Percentiles rank a stretch among this genome's conserved stretches.
Evolutionary conservation across 495 filamentous ascomycete genomes (phyloP).

Genomic region (Parathielavia hyrcaniae): DNA sequence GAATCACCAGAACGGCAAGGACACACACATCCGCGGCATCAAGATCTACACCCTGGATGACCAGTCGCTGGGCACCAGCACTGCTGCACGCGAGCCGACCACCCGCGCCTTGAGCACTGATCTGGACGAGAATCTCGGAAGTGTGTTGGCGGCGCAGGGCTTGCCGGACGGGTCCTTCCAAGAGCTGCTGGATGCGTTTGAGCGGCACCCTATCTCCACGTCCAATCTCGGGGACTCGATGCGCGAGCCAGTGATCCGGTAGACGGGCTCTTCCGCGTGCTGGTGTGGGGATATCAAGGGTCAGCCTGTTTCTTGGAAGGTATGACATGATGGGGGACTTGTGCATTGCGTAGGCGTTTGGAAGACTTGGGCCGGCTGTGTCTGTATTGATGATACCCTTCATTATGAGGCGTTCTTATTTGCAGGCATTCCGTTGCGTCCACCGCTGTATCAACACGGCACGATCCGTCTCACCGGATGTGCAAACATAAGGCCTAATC

Average conservation of each 20-base stretch:
- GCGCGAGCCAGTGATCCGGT: constrained; percentile 44
- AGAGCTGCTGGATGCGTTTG: constrained; percentile 26
- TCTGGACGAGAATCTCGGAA: constrained; percentile 24
- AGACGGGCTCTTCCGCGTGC: constrained; percentile 3
- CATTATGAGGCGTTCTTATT: not conserved
- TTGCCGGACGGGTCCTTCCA: constrained; percentile 27
- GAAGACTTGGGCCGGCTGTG: not conserved
- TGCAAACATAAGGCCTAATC: not conserved
- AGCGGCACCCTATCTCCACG: constrained; percentile 9
- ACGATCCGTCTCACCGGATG: no score
- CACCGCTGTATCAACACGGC: no score
- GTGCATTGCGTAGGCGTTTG: not conserved
- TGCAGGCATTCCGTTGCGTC: not conserved
- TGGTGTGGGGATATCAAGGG: not conserved
- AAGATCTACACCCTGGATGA: constrained; percentile 81
- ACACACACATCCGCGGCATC: constrained; percentile 90
- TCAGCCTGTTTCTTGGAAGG: not conserved
- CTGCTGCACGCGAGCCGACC: constrained; percentile 1
- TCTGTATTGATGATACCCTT: constrained; percentile 5
- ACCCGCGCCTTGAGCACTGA: constrained; percentile 8
- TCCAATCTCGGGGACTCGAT: constrained; percentile 38
- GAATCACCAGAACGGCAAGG: constrained; percentile 99
- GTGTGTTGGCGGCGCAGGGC: constrained; percentile 15
- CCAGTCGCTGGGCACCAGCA: constrained; percentile 20
- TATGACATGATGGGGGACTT: not conserved